Base-by-base conservation (phyloP, 108 stramenopile genomes). In the Skeletonema menzelii region DNA sequence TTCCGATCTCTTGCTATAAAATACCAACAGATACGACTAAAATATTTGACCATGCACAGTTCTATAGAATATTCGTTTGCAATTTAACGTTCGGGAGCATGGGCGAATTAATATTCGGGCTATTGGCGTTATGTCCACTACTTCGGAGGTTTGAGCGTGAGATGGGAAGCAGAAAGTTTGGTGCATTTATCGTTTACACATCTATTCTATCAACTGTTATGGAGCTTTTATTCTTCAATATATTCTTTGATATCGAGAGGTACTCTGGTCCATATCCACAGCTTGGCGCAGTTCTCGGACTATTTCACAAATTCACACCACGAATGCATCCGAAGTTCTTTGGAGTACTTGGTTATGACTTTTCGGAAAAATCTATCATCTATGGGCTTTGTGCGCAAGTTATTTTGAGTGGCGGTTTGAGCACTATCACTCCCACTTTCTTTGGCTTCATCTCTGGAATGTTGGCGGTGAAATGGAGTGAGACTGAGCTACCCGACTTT, bases 291-390 rank as follows among this genome's bases (percentile, higher is more conserved):
- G 46, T 88, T 0, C 44, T 88, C 40, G 73, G 70, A 60, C 79
- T 89, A 70, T 91, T 75, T 67, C 78, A 85, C 47, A 27, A 26
- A 10, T 91, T 79, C 63, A 81, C 85, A 17, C 92, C 90, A 10
- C 69, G 92, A 59, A 57, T 91, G 59, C 72, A 94, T 76, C 92
- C 92, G 10, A 69, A 82, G 56, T 94, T 91, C 74, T 70, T 85
- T 38, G 76, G 82, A 2, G 44, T 83, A 8, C 69, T 87, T 57
- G 91, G 91, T 5, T 73, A 87, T 13, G 44, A 83, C 27, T 86
- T 89, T 65, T 86, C 85, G 30, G 92, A 94, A 80, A 91, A 91
- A 73, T 60, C 86, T 10, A 62, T 94, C 44, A 61, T 34, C 1
- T 87, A 85, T 65, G 34, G 75, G 14, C 80, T 88, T 53, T 85